Conservation (phyloP, 495 filamentous ascomycete genomes). For the Aspergillus nidulans region DNA sequence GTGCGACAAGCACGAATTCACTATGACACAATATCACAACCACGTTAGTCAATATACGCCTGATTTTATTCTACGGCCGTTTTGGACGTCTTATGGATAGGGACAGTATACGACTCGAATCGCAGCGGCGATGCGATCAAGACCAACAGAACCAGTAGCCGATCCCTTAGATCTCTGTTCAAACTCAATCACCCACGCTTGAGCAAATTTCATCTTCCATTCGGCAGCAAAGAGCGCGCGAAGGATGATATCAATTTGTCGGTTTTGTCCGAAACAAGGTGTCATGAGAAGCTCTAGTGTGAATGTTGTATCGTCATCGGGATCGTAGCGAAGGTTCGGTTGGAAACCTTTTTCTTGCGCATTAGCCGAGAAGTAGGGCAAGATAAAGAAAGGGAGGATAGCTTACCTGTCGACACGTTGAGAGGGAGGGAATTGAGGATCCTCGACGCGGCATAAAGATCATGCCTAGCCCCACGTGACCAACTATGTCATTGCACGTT, state of each 20-base stretch:
- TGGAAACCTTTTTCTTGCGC: background rate
- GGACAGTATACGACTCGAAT: no score
- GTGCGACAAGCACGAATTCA: background rate
- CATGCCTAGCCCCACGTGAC: constrained; percentile 13
- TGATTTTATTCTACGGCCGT: no score
- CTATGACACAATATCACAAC: no score
- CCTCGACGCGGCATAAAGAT: background rate
- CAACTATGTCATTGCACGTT: constrained; percentile 10
- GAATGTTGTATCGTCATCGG: constrained; percentile 35
- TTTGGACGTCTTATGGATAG: no score
- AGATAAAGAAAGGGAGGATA: background rate
- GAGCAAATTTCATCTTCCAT: constrained; percentile 34
- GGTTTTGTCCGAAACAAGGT: constrained; percentile 19
- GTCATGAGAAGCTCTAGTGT: constrained; percentile 41
- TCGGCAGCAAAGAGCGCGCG: constrained; percentile 11
- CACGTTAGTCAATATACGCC: no score
- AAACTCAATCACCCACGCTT: constrained; percentile 38
- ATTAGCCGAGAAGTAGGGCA: background rate
- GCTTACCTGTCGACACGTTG: constrained; percentile 4
- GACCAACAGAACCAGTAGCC: background rate
- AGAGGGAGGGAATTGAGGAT: background rate
- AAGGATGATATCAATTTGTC: constrained; percentile 34
- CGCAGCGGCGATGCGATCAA: no score
- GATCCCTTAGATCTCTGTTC: constrained; percentile 49
- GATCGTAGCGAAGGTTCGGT: constrained; percentile 13